Evolutionary conservation across 2,329 filamentous ascomycete species (phyloP), one percentile per base, ranked within the genome.

Genomic region (Cordyceps militaris): DNA sequence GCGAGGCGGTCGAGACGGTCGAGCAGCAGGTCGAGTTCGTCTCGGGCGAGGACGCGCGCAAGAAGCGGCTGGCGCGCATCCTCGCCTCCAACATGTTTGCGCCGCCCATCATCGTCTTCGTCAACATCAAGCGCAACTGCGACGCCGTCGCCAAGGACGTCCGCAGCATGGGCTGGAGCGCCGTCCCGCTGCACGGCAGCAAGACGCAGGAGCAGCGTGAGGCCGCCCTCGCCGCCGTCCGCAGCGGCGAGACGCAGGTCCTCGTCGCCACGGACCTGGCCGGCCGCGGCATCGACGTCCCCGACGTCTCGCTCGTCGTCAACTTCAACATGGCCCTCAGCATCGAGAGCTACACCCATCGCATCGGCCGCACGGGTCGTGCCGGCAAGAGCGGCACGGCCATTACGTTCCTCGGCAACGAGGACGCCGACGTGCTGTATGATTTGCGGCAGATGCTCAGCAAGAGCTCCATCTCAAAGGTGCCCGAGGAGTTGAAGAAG

Each of bases 61-160:
- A 99, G 85, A 95, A 95, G 75, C 88, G 94, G 3, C 85, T 99
- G n/a, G 82, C 86, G 64, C 91, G 97, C 67, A 94, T 99, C 60
- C 84, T 99, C 40, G 78, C 82, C 49, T 91, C 88, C 1, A 80
- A 86, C 64, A 87, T 91, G 63, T 97, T 92, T 73, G 79, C 82
- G 8, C 84, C 93, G 9, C 94, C 94, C 16, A 96, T 99, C 71
- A 99, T 99, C 66, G 92, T 99, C 62, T 99, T 99, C 71, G 94
- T 99, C 82, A 99, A 99, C 74, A 97, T 97, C 84, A 97, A 97
- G 76, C 89, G 92, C 66, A 97, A 97, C 76, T 97, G 93, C 76
- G 94, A 99, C 71, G 89, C 91, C 59, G 88, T 99, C 49, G 93
- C 93, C 3, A 84, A 90, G 61, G 93, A 97, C 69, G 94, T 99